Evolutionary conservation across 192 early-diverging fungal species (phyloP), one percentile per base, ranked within the genome.

Genomic region (Gigaspora rosea): DNA sequence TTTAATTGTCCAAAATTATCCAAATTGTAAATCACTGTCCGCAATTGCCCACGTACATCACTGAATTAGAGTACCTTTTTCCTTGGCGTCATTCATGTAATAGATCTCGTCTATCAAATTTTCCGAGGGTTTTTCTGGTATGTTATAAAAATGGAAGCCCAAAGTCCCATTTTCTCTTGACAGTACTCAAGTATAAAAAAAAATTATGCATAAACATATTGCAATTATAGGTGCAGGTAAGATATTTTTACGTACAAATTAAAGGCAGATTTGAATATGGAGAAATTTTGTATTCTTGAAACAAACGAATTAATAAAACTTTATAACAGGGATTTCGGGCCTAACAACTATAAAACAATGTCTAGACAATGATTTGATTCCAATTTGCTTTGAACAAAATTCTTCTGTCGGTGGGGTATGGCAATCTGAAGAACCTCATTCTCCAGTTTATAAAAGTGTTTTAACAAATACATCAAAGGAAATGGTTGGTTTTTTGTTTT

Each of bases 391-490:
- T 79, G 90, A 91, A 71, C 81, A 82, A 68, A 85, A 81, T 41
- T 67, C 72, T 18, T 71, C 80, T 54, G 71, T 84, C 16, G 88
- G 87, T 51, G 90, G 90, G 1, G 74, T 88, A 7, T 91, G 90
- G 90, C 69, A 83, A 75, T 88, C 86, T 75, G 82, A 82, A 27
- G 79, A 85, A 8, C 78, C 80, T 2, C 84, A 87, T 58, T 87
- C 87, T 7, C 86, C 86, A 33, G 80, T 89, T 7, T 91, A 88
- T 82, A 78, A 82, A 80, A 85, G 80, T 32, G 82, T 84, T 1
- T 82, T 87, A 36, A 89, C 88, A 36, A 90, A 88, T 72, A 86
- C 85, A 8, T 87, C 86, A 54, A 89, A 90, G 48, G 85, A 86
- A 52, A 80, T 81, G 63, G 51, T 52, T 15, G 15, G 51, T 52